Percentiles rank a stretch among this genome's conserved stretches.
These are phyloP conservation scores for Decorospora gaudefroyi DNA, from an alignment of 2,329 filamentous ascomycete species.

Conservation along the genomic window DNA sequence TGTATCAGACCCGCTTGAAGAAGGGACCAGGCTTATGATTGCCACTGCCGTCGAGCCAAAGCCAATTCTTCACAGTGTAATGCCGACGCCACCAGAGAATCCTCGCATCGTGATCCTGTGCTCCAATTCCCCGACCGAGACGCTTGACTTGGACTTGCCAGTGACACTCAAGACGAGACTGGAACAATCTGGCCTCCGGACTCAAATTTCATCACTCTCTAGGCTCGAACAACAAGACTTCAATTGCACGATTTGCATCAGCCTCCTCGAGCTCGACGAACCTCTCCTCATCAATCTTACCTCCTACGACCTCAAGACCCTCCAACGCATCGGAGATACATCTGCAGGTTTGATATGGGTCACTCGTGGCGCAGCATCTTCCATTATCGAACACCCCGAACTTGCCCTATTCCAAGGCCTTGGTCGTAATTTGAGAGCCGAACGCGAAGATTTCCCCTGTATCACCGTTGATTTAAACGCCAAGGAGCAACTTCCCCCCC, in stretches of 20 bases:
- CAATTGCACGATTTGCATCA: constrained; percentile 12
- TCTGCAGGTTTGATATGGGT: constrained; percentile 26
- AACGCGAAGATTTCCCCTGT: constrained; percentile 19
- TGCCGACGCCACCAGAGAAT: constrained; percentile 9
- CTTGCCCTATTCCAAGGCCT: constrained; percentile 19
- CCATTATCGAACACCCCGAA: constrained; percentile 14
- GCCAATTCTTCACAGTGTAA: constrained; percentile 3
- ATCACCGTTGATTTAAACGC: constrained; percentile 25
- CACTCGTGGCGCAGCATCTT: constrained; percentile 21
- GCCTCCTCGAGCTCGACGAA: constrained; percentile 21
- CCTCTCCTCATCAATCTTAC: constrained; percentile 9
- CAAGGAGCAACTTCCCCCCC: constrained; percentile 5
- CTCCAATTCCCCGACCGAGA: constrained; percentile 11
- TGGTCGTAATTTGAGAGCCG: constrained; percentile 17
- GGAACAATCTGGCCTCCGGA: constrained; percentile 9
- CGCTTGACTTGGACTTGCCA: constrained; percentile 14
- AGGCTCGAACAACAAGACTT: constrained; percentile 10
- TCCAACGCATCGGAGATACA: constrained; percentile 15
- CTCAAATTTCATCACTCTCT: constrained; percentile 8
- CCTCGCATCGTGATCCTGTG: constrained; percentile 14
- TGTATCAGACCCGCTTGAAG: constrained; percentile 15
- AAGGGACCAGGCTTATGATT: constrained; percentile 22
- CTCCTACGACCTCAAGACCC: constrained; percentile 4
- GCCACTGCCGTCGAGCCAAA: constrained; percentile 15
- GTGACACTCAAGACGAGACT: constrained; percentile 9